Evolutionary conservation across 768 basidiomycete genomes (phyloP).

Genomic region (Porpolomopsis calyptriformis): DNA sequence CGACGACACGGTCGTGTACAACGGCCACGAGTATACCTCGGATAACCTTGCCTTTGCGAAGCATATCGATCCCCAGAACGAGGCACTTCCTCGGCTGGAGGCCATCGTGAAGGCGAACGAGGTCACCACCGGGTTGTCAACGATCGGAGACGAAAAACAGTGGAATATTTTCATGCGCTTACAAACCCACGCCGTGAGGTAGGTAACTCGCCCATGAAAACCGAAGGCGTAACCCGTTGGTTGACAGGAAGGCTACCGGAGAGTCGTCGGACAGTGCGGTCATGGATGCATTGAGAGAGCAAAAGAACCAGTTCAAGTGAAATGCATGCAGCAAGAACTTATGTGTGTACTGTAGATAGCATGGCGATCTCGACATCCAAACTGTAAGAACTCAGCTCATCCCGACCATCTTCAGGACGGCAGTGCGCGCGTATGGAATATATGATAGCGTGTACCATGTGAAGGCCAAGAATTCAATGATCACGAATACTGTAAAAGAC

Average conservation of each 20-base stretch:
- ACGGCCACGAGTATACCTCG: conserved; percentile 88
- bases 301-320: conserved; percentile 79
- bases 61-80: conserved; percentile 48
- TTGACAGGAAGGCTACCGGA: conserved; percentile 38
- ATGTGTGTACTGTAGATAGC: background rate
- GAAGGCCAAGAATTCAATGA: conserved; percentile 86
- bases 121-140: conserved; percentile 70
- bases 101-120: conserved; percentile 47
- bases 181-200: conserved; percentile 52
- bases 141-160: conserved; percentile 85
- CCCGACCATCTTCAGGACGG: conserved; percentile 56
- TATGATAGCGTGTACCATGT: conserved; percentile 84
- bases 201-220: too few species aligned
- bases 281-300: conserved; percentile 65
- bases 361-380: background rate
- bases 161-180: conserved; percentile 96
- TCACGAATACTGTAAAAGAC: conserved; percentile 60
- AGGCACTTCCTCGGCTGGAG: conserved; percentile 47
- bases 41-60: conserved; percentile 64
- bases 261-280: conserved; percentile 41
- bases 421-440: conserved; percentile 82
- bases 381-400: conserved; percentile 12
- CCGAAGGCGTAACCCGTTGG: too few species aligned
- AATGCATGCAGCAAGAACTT: conserved; percentile 22
- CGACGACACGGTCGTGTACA: conserved; percentile 68